A percentile compares a stretch with the other conserved stretches of the same genome.
phyloP scores from a whole-genome alignment of 306 rosid species.

The Trichosanthes cucumerina region DNA sequence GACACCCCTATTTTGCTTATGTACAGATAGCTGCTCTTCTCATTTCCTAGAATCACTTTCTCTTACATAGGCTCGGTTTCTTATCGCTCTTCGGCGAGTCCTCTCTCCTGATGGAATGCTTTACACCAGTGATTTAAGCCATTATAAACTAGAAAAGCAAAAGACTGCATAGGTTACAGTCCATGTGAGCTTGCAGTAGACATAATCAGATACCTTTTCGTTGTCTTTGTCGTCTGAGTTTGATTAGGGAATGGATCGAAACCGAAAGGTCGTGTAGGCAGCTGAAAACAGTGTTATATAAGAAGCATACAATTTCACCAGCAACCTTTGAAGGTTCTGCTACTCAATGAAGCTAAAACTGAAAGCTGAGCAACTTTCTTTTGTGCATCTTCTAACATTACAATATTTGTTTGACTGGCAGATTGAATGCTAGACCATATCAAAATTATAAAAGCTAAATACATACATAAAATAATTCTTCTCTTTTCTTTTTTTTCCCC shows the following conservation, averaged over 20 bases:
- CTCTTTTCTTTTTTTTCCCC: too few species aligned
- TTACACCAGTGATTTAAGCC: slow-evolving; percentile 15
- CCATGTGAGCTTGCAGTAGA: not conserved
- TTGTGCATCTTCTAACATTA: not conserved
- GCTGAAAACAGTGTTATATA: not conserved
- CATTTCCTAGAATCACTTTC: not conserved
- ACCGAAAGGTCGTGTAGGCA: not conserved
- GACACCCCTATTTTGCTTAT: not conserved
- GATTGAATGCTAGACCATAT: not conserved
- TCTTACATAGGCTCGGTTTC: slow-evolving; percentile 19
- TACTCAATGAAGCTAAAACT: not conserved
- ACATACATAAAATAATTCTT: not conserved
- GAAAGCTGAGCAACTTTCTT: not conserved
- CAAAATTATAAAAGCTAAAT: not conserved
- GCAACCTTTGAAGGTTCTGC: not conserved
- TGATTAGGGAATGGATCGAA: not conserved
- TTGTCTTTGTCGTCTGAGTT: not conserved
- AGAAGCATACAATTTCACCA: not conserved
- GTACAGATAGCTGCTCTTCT: not conserved
- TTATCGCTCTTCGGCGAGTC: slow-evolving; percentile 17
- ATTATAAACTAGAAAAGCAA: slow-evolving; percentile 12
- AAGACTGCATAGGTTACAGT: slow-evolving; percentile 19
- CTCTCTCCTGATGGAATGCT: slow-evolving; percentile 23
- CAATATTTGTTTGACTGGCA: not conserved
- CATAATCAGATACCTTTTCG: not conserved